These are phyloP conservation scores for Solanum ossicruentum DNA, from an alignment of 257 asterid species.

Conservation along the genomic window DNA sequence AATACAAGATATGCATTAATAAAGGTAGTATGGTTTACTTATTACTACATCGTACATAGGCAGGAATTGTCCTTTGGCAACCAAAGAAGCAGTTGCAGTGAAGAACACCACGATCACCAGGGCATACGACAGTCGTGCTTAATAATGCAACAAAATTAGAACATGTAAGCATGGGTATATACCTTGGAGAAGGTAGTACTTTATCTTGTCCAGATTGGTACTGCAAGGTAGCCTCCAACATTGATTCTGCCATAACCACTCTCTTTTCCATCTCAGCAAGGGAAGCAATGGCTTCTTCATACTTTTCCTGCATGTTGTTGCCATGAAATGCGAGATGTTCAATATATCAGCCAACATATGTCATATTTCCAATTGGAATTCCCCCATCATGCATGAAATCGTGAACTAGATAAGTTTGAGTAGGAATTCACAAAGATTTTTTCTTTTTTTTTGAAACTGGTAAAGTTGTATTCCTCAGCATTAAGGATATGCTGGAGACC, in stretches of 20 bases:
- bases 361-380: neutral
- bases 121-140: neutral
- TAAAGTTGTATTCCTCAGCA: too few relatives aligned
- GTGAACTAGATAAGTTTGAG: neutral
- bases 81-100: neutral
- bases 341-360: neutral
- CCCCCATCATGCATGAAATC: neutral
- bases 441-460: too few relatives aligned
- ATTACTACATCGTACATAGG: neutral
- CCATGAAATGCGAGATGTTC: neutral
- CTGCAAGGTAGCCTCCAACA: constrained; percentile 98
- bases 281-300: constrained; percentile 65
- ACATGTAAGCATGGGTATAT: neutral
- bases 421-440: neutral
- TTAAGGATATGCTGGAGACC: too few relatives aligned
- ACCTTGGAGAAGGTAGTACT: constrained; percentile 81
- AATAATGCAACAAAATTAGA: neutral
- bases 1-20: neutral
- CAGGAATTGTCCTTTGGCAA: neutral
- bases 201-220: constrained; percentile 87
- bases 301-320: constrained; percentile 51
- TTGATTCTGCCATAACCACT: constrained; percentile 92
- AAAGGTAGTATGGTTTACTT: neutral
- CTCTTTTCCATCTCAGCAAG: constrained; percentile 85
- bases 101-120: neutral